phyloP scores from a whole-genome alignment of 192 early-diverging fungal genomes.

The Coemansia sp. region DNA sequence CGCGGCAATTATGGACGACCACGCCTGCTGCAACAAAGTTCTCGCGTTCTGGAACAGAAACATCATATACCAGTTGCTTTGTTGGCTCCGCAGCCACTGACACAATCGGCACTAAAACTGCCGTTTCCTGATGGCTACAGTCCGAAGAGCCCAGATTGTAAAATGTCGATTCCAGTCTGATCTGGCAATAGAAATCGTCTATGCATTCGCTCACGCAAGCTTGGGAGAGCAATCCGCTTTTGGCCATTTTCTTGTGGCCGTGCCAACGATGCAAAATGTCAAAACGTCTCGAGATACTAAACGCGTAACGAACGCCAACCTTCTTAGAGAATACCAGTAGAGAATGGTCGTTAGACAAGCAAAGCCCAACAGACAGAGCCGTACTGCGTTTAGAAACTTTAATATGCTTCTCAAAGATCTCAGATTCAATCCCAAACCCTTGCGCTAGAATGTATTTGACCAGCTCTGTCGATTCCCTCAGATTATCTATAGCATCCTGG shows the following conservation, averaged over 20 bases:
- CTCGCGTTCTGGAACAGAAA: slow-evolving; percentile 52
- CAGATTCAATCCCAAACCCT: slow-evolving; percentile 6
- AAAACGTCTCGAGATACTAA: slow-evolving; percentile 9
- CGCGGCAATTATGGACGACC: slow-evolving; percentile 69
- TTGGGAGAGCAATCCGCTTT: background rate
- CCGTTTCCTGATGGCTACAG: background rate
- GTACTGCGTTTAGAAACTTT: background rate
- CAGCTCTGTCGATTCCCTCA: slow-evolving; percentile 9
- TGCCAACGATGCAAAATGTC: slow-evolving; percentile 42
- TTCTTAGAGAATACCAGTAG: slow-evolving; percentile 27
- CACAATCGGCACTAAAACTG: slow-evolving; percentile 31
- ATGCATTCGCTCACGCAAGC: background rate
- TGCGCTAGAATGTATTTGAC: slow-evolving; percentile 7
- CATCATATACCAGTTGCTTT: slow-evolving; percentile 47
- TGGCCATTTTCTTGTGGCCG: slow-evolving; percentile 11
- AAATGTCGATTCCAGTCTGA: slow-evolving; percentile 10
- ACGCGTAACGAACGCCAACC: slow-evolving; percentile 46
- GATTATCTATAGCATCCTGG: background rate
- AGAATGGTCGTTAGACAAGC: slow-evolving; percentile 3
- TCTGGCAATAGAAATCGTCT: slow-evolving; percentile 18
- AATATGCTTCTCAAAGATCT: background rate
- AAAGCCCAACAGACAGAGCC: slow-evolving; percentile 8
- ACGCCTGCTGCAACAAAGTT: slow-evolving; percentile 55
- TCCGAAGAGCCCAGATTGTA: background rate
- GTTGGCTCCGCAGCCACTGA: slow-evolving; percentile 11